Conservation (phyloP, 257 asterid species). For the Voacanga thouarsii region DNA sequence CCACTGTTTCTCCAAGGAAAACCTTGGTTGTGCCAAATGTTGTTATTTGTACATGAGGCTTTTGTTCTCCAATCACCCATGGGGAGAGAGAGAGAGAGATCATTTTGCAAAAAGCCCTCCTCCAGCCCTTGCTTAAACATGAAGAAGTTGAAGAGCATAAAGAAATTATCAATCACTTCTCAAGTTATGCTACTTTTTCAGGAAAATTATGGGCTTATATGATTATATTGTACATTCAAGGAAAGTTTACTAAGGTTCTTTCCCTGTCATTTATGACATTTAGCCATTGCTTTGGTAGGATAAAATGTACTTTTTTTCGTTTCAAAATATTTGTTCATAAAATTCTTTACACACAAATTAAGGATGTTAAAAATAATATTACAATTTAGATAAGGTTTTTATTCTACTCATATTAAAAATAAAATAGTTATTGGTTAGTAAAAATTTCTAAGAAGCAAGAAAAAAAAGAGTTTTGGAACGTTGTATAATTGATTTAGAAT, state of each 20-base stretch:
- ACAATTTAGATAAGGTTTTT: no score
- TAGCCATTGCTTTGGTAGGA: no score
- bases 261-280: no score
- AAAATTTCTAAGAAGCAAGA: no score
- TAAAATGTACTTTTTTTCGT: no score
- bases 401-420: no score
- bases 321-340: no score
- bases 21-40: neutral
- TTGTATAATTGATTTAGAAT: no score
- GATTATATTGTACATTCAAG: neutral
- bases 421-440: no score
- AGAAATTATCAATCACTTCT: neutral
- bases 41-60: neutral
- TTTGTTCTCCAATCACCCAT: neutral
- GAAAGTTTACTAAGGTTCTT: neutral
- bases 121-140: neutral
- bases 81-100: neutral
- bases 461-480: no score
- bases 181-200: neutral
- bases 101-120: neutral
- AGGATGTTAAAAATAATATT: no score
- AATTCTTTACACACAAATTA: no score
- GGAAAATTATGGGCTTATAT: neutral
- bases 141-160: neutral
- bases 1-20: neutral